phyloP scores from a whole-genome alignment of 2,329 filamentous ascomycete genomes.

The Penicillium palitans region DNA sequence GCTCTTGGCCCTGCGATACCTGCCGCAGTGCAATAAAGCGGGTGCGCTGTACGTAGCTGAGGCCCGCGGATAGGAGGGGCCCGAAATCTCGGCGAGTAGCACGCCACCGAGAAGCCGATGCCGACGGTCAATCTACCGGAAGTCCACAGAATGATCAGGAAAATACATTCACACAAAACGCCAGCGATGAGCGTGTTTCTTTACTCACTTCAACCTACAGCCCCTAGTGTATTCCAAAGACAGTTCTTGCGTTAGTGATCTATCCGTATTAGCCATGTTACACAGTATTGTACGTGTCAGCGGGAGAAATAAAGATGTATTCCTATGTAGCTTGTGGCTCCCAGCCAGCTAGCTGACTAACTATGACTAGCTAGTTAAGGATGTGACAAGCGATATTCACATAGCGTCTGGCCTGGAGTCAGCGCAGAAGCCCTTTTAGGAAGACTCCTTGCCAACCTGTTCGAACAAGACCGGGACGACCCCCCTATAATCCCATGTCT shows the following conservation, averaged over 20 bases:
- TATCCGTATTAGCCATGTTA: slow-evolving; percentile 18
- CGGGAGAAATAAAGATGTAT: no score
- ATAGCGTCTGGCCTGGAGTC: slow-evolving; percentile 34
- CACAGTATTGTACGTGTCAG: no score
- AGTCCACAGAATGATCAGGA: background rate
- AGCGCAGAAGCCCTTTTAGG: slow-evolving; percentile 22
- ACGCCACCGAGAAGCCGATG: background rate
- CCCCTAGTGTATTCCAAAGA: slow-evolving; percentile 11
- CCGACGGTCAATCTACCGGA: background rate
- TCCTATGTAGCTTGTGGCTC: no score
- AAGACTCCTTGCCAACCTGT: background rate
- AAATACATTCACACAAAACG: background rate
- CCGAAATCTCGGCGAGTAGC: slow-evolving; percentile 26
- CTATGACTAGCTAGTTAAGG: no score
- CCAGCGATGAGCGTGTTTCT: background rate
- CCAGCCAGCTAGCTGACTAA: no score
- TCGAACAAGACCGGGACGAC: no score
- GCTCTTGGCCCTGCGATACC: slow-evolving; percentile 31
- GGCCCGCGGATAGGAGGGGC: slow-evolving; percentile 29
- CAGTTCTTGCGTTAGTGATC: slow-evolving; percentile 14
- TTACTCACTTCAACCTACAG: background rate
- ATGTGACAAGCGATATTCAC: slow-evolving; percentile 19
- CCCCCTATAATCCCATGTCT: no score
- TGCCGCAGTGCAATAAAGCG: slow-evolving; percentile 24
- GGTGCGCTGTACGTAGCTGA: slow-evolving; percentile 31